Base-by-base conservation (phyloP, 352 stramenopile genomes). In the Paralagenidium karlingii region DNA sequence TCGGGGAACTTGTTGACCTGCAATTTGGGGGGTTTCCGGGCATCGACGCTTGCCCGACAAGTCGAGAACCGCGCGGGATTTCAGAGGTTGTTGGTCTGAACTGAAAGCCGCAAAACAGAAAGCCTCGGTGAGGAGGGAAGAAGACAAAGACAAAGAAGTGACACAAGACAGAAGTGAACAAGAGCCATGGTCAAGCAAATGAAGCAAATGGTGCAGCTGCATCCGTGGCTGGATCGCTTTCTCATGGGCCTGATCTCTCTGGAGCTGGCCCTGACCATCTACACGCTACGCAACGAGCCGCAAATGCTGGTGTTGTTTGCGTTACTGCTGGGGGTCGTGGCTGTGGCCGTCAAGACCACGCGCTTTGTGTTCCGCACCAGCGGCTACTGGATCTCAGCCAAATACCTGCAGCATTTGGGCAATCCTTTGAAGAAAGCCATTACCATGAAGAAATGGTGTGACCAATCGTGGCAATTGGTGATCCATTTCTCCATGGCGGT, bases 391-490 rank as follows among this genome's bases (percentile, higher is more conserved):
- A 82, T 90, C 55, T 86, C 74, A 41, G 65, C 68, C 46, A 82
- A 57, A 2, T 83, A 82, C 49, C 53, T 90, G 42, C 50, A 86
- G 55, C 71, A 89, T 58, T 49, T 89, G 15, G 68, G 73, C 6
- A 68, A 93, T 46, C 80, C 80, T 26, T 57, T 94, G 13, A 74
- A 73, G 53, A 91, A 90, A 53, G 33, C 58, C 18, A 51, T 87
- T 47, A 73, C 77, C 24, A 83, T 88, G 69, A 85, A 87, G 50
- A 94, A 94, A 53, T 94, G 79, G 67, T 81, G 63, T 30, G 78
- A 91, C 44, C 80, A 94, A 67, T 87, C 75, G 19, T 94, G 80
- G 80, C 79, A 91, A 49, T 55, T 92, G 19, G 66, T 47, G 30
- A 84, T 91, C 55, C 80, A 94, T 53, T 58, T 67, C 24, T 77